These are phyloP conservation scores for Nakazawaea molendinolei DNA, from an alignment of 805 yeast genomes.

Conservation along the genomic window DNA sequence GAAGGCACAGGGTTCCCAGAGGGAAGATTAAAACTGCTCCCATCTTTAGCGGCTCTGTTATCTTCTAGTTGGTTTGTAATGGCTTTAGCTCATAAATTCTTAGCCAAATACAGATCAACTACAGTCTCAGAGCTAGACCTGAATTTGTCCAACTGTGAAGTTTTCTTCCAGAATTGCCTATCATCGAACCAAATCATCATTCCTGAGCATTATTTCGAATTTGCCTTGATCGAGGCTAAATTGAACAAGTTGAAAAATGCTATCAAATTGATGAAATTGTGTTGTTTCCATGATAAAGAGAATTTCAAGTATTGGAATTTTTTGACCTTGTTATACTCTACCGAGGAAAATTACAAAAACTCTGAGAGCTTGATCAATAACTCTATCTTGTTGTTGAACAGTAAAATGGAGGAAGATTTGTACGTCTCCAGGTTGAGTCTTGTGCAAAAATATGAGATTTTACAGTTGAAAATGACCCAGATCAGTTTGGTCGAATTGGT, in stretches of 20 bases:
- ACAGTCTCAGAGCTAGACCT: background rate
- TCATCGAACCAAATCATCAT: background rate
- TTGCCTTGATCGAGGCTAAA: conserved; percentile 7
- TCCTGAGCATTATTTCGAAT: conserved; percentile 1
- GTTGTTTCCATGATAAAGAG: conserved; percentile 8
- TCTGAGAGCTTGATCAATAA: conserved; percentile 10
- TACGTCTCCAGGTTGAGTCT: conserved; percentile 12
- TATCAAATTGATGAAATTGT: conserved; percentile 9
- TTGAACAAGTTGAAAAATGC: conserved; percentile 6
- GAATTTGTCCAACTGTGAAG: background rate
- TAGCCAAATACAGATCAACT: conserved; percentile 4
- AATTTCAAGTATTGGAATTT: conserved; percentile 13
- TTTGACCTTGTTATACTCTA: conserved; percentile 10
- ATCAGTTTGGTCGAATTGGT: conserved; percentile 60
- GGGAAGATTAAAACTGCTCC: background rate
- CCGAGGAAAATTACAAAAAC: conserved; percentile 10
- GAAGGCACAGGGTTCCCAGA: conserved; percentile 2
- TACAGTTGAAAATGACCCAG: conserved; percentile 71
- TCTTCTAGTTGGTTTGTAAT: conserved; percentile 2
- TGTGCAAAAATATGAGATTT: conserved; percentile 36
- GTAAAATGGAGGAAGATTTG: conserved; percentile 13
- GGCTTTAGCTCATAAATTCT: conserved; percentile 6
- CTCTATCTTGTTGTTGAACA: conserved; percentile 14
- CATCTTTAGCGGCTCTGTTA: background rate
- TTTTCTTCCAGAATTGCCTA: conserved; percentile 2